These are phyloP conservation scores for Wallacemonas rigidus DNA, from an alignment of 208 protist genomes.

Conservation along the genomic window DNA sequence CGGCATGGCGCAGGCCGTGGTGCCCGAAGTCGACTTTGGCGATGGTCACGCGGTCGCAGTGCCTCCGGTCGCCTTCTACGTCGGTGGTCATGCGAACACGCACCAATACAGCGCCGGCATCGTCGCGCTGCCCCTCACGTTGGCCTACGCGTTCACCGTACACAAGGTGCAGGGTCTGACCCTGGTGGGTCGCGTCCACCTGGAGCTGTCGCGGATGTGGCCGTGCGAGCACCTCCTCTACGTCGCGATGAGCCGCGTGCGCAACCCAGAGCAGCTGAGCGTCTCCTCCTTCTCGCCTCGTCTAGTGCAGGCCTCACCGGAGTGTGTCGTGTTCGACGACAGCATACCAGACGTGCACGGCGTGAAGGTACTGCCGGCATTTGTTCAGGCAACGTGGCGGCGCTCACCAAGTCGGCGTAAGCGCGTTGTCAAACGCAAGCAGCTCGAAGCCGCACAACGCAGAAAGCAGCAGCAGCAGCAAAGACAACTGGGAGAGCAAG, in stretches of 20 bases:
- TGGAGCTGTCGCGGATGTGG: slow-evolving; percentile 89
- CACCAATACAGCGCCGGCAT: slow-evolving; percentile 69
- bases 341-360: slow-evolving; percentile 51
- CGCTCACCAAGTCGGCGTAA: slow-evolving; percentile 50
- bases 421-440: slow-evolving; percentile 30
- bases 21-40: slow-evolving; percentile 81
- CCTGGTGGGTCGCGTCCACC: slow-evolving; percentile 79
- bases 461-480: slow-evolving; percentile 21
- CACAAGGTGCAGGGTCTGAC: slow-evolving; percentile 92
- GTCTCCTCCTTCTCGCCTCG: slow-evolving; percentile 56
- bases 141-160: slow-evolving; percentile 92
- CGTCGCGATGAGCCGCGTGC: slow-evolving; percentile 86
- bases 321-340: slow-evolving; percentile 82
- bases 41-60: slow-evolving; percentile 53
- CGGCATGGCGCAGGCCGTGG: slow-evolving; percentile 47
- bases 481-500: background rate
- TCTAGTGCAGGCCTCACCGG: slow-evolving; percentile 66
- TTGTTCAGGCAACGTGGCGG: slow-evolving; percentile 71
- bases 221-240: slow-evolving; percentile 89
- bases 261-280: slow-evolving; percentile 84
- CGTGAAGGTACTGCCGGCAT: slow-evolving; percentile 50
- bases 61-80: slow-evolving; percentile 59
- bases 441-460: slow-evolving; percentile 23
- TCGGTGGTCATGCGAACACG: slow-evolving; percentile 76
- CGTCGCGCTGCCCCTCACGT: slow-evolving; percentile 71